These are phyloP conservation scores for Cardamine chenopodiifolia DNA, from an alignment of 345 rosid species.

Conservation along the genomic window DNA sequence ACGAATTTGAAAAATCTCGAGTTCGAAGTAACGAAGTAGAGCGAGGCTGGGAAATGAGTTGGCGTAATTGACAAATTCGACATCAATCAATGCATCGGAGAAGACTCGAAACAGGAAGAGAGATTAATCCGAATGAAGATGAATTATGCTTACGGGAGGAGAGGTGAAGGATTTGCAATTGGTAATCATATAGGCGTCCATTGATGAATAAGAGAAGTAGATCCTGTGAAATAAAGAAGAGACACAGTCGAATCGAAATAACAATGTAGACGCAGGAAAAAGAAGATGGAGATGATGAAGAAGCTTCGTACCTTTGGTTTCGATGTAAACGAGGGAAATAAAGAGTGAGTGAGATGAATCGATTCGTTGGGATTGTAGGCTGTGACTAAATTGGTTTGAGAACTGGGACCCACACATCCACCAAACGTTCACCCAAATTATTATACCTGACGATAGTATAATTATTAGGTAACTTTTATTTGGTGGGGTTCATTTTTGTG, in stretches of 20 bases:
- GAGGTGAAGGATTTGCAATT: constrained; percentile 1
- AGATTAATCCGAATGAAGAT: background rate
- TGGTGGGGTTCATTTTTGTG: too few species aligned
- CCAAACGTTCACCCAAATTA: background rate
- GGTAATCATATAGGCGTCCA: background rate
- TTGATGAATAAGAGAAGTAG: background rate
- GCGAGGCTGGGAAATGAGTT: background rate
- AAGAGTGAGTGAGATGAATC: background rate
- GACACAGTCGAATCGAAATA: background rate
- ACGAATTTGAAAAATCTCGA: background rate
- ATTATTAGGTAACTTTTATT: too few species aligned
- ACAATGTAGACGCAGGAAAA: background rate
- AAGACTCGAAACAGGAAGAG: background rate
- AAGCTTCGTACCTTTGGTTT: background rate
- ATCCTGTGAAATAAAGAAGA: background rate
- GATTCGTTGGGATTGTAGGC: background rate
- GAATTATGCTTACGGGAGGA: background rate
- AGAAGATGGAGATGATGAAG: background rate
- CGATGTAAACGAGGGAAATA: background rate
- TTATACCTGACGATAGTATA: background rate
- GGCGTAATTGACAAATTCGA: background rate
- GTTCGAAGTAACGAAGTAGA: background rate
- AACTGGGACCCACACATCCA: background rate
- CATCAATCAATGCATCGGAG: background rate
- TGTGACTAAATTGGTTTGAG: background rate